Percentiles rank a stretch among this genome's conserved stretches.
phyloP scores from a whole-genome alignment of 73 alveolate species.

The Vitrella brassicaformis region DNA sequence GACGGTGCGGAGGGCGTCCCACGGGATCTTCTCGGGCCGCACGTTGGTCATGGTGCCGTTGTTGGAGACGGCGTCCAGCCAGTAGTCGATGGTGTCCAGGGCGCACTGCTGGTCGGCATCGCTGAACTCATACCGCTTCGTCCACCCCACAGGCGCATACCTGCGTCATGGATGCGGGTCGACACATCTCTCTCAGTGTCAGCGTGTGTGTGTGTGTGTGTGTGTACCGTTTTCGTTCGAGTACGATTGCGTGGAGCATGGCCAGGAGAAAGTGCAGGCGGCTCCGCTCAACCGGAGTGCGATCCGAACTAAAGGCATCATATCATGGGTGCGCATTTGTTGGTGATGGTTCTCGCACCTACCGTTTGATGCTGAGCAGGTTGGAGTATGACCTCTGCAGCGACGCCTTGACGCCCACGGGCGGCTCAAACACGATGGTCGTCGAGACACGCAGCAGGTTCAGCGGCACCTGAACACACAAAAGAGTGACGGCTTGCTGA shows the following conservation, averaged over 20 bases:
- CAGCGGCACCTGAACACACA: constrained; percentile 77
- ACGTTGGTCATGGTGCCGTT: constrained; percentile 7
- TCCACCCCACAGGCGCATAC: constrained; percentile 95
- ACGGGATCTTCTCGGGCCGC: constrained; percentile 76
- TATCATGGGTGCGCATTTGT: no score
- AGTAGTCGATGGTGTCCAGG: constrained; percentile 92
- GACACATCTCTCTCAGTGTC: no score
- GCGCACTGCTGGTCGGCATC: constrained; percentile 98
- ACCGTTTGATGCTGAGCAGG: neutral
- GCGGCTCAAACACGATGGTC: constrained; percentile 95
- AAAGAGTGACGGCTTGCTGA: no score
- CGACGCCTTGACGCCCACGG: constrained; percentile 94
- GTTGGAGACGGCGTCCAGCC: constrained; percentile 65
- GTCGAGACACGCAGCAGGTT: constrained; percentile 86
- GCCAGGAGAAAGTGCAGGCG: constrained; percentile 90
- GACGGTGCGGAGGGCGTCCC: constrained; percentile 95
- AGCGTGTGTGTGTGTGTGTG: no score
- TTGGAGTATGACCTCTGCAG: constrained; percentile 52
- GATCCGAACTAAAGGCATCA: no score
- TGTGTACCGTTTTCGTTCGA: constrained; percentile 60
- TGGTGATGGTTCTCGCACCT: neutral
- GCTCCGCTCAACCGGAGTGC: constrained; percentile 88
- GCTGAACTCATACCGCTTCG: constrained; percentile 93
- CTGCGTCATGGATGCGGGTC: no score
- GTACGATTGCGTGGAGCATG: constrained; percentile 96